These are phyloP conservation scores for Metarhizium robertsii DNA, from an alignment of 2,329 filamentous ascomycete genomes.

Conservation along the genomic window DNA sequence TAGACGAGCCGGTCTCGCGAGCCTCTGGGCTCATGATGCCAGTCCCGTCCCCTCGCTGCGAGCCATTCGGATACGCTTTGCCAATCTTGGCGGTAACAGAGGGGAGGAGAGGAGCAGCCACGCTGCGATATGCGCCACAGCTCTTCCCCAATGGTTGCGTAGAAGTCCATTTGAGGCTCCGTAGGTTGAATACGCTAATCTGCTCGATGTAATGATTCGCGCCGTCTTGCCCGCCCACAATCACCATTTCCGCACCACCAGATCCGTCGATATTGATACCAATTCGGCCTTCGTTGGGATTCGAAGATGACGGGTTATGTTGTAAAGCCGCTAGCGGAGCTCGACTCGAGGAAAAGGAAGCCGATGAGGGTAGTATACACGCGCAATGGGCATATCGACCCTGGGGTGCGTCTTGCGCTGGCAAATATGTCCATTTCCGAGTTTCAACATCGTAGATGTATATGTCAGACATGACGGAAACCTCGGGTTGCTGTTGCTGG, in stretches of 20 bases:
- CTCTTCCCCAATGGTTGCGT: slow-evolving; percentile 81
- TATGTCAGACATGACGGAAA: slow-evolving; percentile 96
- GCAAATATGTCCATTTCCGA: slow-evolving; percentile 76
- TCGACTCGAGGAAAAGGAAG: slow-evolving; percentile 73
- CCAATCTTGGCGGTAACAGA: slow-evolving; percentile 58
- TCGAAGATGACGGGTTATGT: slow-evolving; percentile 75
- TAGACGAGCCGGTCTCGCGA: slow-evolving; percentile 54
- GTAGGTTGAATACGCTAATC: slow-evolving; percentile 94
- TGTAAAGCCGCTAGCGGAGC: slow-evolving; percentile 81
- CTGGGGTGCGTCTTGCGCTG: slow-evolving; percentile 73
- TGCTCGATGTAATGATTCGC: slow-evolving; percentile 99
- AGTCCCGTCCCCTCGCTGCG: slow-evolving; percentile 31
- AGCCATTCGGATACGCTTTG: slow-evolving; percentile 37
- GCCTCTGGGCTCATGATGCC: slow-evolving; percentile 39
- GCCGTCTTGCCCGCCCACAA: slow-evolving; percentile 92
- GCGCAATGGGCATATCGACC: slow-evolving; percentile 96
- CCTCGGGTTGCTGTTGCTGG: slow-evolving; percentile 58
- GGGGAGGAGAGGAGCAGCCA: slow-evolving; percentile 73
- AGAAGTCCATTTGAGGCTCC: slow-evolving; percentile 91
- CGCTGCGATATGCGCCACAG: slow-evolving; percentile 92
- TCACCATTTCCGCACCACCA: slow-evolving; percentile 92
- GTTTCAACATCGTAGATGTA: slow-evolving; percentile 86
- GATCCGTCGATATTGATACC: slow-evolving; percentile 83
- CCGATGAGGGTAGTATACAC: slow-evolving; percentile 80
- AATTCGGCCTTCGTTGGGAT: slow-evolving; percentile 78